These are phyloP conservation scores for Colletotrichum sp. DNA, from an alignment of 2,329 filamentous ascomycete genomes.

Conservation along the genomic window DNA sequence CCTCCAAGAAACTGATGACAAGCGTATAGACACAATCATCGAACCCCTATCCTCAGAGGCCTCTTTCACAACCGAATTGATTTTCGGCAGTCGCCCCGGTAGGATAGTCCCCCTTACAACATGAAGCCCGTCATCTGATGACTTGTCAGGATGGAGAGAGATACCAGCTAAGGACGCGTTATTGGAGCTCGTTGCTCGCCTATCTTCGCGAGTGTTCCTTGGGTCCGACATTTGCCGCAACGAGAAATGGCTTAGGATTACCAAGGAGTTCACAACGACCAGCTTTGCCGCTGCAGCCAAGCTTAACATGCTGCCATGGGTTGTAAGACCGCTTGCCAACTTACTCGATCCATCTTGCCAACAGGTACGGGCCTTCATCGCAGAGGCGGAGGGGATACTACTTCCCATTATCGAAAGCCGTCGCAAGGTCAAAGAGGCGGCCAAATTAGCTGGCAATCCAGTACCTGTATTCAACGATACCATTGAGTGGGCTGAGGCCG, in stretches of 20 bases:
- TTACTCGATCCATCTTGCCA: slow-evolving; percentile 45
- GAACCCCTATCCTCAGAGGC: background rate
- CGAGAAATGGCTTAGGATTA: slow-evolving; percentile 49
- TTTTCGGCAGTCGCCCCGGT: background rate
- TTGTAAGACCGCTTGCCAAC: slow-evolving; percentile 44
- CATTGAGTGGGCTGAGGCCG: slow-evolving; percentile 46
- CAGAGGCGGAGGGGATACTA: slow-evolving; percentile 39
- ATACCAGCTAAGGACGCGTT: background rate
- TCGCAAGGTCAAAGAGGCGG: slow-evolving; percentile 26
- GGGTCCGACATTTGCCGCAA: slow-evolving; percentile 50
- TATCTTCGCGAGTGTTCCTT: slow-evolving; percentile 55
- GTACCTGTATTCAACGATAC: slow-evolving; percentile 34
- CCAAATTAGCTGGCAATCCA: background rate
- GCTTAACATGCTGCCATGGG: slow-evolving; percentile 43
- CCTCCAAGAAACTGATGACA: background rate
- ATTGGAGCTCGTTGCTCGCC: slow-evolving; percentile 44
- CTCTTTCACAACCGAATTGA: background rate
- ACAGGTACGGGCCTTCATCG: slow-evolving; percentile 37
- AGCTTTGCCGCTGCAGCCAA: slow-evolving; percentile 36
- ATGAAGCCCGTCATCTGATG: background rate
- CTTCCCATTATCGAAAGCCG: slow-evolving; percentile 33
- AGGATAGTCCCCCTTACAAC: accelerated
- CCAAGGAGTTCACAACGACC: slow-evolving; percentile 45
- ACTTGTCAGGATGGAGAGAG: slow-evolving; percentile 26
- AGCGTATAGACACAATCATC: background rate